A percentile compares a stretch with the other conserved stretches of the same genome.
Conservation (phyloP, 306 rosid genomes). For the Luffa aegyptiaca region DNA sequence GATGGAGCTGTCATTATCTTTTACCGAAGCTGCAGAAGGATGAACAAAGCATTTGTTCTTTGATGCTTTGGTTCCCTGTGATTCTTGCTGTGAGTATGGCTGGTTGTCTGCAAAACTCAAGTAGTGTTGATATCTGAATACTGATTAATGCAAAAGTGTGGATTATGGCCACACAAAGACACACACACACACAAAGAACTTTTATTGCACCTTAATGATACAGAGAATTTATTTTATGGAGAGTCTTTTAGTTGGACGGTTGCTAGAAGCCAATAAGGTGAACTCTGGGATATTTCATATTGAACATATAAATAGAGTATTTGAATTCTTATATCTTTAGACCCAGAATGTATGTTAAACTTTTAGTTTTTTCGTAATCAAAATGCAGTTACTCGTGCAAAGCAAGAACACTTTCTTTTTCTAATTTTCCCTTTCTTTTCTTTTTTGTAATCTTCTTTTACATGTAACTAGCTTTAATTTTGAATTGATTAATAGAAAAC, state of each 20-base stretch:
- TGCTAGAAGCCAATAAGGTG: neutral
- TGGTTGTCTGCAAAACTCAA: neutral
- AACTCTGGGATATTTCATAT: neutral
- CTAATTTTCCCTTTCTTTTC: neutral
- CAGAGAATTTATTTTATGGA: neutral
- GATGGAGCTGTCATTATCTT: conserved; percentile 66
- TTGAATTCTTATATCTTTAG: neutral
- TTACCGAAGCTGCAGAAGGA: conserved; percentile 75
- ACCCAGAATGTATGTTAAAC: neutral
- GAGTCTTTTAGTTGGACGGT: neutral
- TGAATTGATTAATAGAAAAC: neutral
- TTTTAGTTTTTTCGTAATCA: neutral
- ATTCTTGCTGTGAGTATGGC: conserved; percentile 62
- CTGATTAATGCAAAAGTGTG: neutral
- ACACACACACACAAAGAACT: neutral
- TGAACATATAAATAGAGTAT: neutral
- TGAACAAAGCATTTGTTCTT: conserved; percentile 66
- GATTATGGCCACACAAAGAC: neutral
- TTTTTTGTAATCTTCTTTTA: neutral
- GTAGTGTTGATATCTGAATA: neutral
- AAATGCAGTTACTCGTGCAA: neutral
- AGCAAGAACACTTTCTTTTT: neutral
- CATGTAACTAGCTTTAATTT: neutral
- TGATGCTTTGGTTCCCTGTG: conserved; percentile 70
- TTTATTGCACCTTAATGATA: neutral